Conservation (phyloP, 495 filamentous ascomycete genomes). For the Aspergillus cavernicola region DNA sequence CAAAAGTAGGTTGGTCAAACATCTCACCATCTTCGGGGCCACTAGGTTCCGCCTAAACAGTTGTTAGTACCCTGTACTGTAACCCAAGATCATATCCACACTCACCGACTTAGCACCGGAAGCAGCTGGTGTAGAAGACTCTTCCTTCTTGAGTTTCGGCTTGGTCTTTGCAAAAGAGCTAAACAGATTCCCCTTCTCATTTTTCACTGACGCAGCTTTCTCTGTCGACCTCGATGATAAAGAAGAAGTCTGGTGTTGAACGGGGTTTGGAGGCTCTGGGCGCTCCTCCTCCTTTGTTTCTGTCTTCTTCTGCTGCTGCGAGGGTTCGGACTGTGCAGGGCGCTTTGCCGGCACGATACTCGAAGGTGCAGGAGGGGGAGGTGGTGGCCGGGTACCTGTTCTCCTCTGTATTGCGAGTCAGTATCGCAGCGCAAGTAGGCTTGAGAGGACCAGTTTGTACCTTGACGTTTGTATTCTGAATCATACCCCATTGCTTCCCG, state of each 20-base stretch:
- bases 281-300: slow-evolving; percentile 30
- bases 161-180: slow-evolving; percentile 82
- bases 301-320: slow-evolving; percentile 18
- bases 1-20: background rate
- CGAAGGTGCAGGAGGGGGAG: slow-evolving; percentile 25
- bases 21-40: slow-evolving; percentile 54
- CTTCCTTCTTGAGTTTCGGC: slow-evolving; percentile 55
- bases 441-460: slow-evolving; percentile 22
- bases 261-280: slow-evolving; percentile 23
- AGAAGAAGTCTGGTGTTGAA: slow-evolving; percentile 23
- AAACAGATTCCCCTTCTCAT: slow-evolving; percentile 65
- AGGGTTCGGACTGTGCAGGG: slow-evolving; percentile 25
- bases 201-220: slow-evolving; percentile 50
- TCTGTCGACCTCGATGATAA: slow-evolving; percentile 31
- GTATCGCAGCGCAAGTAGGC: background rate
- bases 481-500: slow-evolving; percentile 63
- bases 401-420: slow-evolving; percentile 41
- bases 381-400: slow-evolving; percentile 36
- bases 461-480: slow-evolving; percentile 63
- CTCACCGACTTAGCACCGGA: slow-evolving; percentile 38
- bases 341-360: slow-evolving; percentile 34
- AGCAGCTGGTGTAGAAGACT: slow-evolving; percentile 39
- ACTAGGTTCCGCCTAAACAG: slow-evolving; percentile 25
- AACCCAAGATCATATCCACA: background rate
- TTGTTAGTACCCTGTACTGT: slow-evolving; percentile 7